Evolutionary conservation across 2,329 filamentous ascomycete genomes (phyloP), one percentile per base, ranked within the genome.

Genomic region (Ceratocystis cacaofunesta): DNA sequence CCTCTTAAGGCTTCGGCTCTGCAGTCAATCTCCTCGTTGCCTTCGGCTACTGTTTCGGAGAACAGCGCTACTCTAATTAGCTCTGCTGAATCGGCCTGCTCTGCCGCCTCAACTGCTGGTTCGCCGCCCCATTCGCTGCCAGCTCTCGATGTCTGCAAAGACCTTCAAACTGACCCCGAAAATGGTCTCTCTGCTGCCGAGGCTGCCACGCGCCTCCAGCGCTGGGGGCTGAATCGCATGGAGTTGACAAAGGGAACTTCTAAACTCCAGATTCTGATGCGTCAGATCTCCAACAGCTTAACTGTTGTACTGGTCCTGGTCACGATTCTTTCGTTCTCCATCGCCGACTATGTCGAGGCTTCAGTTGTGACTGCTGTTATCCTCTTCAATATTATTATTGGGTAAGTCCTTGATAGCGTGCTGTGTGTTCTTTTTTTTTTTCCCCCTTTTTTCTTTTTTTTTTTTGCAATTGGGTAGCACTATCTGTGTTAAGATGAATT

Each of bases 261-360:
- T 75, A 72, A 86, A 75, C 88, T 85, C 83, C 83, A 87, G 77
- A 88, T 90, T 77, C 81, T 90, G 76, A 75, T 90, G 76, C 87
- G 86, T 72, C 87, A 90, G 78, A 82, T 89, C 70, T 88, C 86
- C 69, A 90, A 90, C 77, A 88, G 86, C 77, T 78, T 90, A 75
- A 90, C 87, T 69, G 79, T 87, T 73, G 85, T 89, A 68, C 84
- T 91, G 70, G 79, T 90, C 70, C 84, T 89, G 71, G 87, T 88
- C 71, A 89, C 89, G 84, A 85, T 83, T 67, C 77, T 84, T 67
- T 85, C 82, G 61, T 87, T 86, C 75, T 82, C 80, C 72, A 87
- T 87, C 70, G 71, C 78, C 70, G 85, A 86, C 72, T 85, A 80
- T 71, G 79, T 85, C 72, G 84, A 86, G 76, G 84, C 79, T 69